These are phyloP conservation scores for Cladosporium sp. DNA, from an alignment of 2,329 filamentous ascomycete species.

Conservation along the genomic window DNA sequence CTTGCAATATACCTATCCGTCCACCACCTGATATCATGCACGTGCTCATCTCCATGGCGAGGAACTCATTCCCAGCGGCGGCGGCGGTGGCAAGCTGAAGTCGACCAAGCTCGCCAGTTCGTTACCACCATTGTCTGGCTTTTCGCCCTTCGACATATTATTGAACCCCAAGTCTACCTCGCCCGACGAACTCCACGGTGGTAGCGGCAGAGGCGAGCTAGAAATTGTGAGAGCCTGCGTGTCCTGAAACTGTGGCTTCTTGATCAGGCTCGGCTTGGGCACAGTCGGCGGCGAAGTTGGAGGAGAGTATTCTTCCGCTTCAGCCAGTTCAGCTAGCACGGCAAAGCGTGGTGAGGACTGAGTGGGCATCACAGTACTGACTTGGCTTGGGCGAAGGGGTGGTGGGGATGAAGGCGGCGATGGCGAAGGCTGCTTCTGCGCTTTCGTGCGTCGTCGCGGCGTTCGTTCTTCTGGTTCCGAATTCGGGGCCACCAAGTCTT, in stretches of 20 bases:
- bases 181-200: conserved; percentile 27
- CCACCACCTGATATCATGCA: background rate
- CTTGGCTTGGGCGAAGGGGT: conserved; percentile 25
- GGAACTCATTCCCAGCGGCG: conserved; percentile 25
- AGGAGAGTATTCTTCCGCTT: conserved; percentile 4
- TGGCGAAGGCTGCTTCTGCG: background rate
- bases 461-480: background rate
- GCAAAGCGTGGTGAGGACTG: conserved; percentile 21
- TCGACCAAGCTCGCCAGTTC: conserved; percentile 24
- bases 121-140: background rate
- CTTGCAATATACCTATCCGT: background rate
- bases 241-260: background rate
- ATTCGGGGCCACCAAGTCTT: background rate
- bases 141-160: background rate
- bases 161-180: conserved; percentile 5
- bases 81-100: conserved; percentile 29
- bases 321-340: background rate
- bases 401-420: conserved; percentile 27
- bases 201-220: conserved; percentile 28
- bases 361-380: conserved; percentile 28
- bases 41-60: conserved; percentile 16
- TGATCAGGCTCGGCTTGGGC: background rate
- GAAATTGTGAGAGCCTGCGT: conserved; percentile 17
- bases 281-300: background rate
- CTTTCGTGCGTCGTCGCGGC: background rate